phyloP scores from a whole-genome alignment of 495 filamentous ascomycete species.

The Penicillium dipodomyicola region DNA sequence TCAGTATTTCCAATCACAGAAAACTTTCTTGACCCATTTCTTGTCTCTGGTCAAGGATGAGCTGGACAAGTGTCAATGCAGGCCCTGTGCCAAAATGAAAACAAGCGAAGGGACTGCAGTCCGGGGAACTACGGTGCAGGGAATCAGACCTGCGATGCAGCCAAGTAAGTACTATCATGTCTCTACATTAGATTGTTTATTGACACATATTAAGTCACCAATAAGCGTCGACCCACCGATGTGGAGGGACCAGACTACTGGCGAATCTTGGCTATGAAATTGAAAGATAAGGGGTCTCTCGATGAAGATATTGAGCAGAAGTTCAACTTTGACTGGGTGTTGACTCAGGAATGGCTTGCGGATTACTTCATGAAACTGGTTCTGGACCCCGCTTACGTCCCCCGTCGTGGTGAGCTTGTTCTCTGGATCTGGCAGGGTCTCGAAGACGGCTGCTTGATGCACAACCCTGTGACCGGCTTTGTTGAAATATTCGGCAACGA shows the following conservation, averaged over 20 bases:
- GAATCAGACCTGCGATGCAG: background rate
- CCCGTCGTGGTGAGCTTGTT: conserved; percentile 57
- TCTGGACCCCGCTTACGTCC: conserved; percentile 50
- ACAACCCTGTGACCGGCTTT: conserved; percentile 26
- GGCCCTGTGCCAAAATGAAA: conserved; percentile 31
- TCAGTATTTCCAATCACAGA: conserved; percentile 48
- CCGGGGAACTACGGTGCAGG: background rate
- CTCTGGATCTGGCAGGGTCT: conserved; percentile 46
- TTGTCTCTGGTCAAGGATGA: background rate
- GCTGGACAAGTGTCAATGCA: conserved; percentile 33
- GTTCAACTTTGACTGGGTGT: conserved; percentile 53
- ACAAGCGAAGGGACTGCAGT: conserved; percentile 12
- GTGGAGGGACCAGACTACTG: conserved; percentile 56
- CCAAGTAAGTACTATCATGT: background rate
- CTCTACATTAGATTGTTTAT: background rate
- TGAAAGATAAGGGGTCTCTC: conserved; percentile 39
- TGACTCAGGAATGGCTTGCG: conserved; percentile 39
- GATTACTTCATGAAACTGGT: conserved; percentile 36
- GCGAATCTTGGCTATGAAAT: conserved; percentile 44
- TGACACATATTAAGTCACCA: background rate
- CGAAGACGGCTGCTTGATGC: conserved; percentile 35
- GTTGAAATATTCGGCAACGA: conserved; percentile 36
- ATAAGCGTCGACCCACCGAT: conserved; percentile 13
- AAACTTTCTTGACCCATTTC: conserved; percentile 58
- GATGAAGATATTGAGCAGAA: conserved; percentile 48